Percentiles rank a stretch among this genome's conserved stretches.
phyloP scores from a whole-genome alignment of 1,139 yeast species.

The Scheffersomyces cryptocercus region DNA sequence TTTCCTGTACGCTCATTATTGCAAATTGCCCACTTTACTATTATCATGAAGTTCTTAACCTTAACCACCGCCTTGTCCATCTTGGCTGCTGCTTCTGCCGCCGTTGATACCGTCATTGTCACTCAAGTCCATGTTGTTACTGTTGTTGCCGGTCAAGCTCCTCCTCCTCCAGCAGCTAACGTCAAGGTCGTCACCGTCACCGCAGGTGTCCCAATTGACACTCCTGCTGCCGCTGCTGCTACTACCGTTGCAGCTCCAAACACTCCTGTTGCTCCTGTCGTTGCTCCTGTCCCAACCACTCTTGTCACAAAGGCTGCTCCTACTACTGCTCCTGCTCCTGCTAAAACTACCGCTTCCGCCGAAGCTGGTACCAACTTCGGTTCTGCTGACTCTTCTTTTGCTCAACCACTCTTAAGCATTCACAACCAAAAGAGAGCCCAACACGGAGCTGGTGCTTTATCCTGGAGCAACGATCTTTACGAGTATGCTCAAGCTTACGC shows the following conservation, averaged over 20 bases:
- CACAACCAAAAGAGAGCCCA: conserved; percentile 71
- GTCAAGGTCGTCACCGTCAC: conserved; percentile 4
- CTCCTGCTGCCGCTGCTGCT: background rate
- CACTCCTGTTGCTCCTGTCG: conserved; percentile 1
- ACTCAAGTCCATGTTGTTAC: conserved; percentile 27
- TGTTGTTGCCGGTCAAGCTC: conserved; percentile 13
- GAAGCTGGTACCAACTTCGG: conserved; percentile 5
- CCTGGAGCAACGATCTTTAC: conserved; percentile 68
- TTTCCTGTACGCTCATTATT: no score
- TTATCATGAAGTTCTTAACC: conserved; percentile 18
- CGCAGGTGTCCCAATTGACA: background rate
- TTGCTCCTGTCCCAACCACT: conserved; percentile 2
- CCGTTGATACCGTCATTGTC: conserved; percentile 24
- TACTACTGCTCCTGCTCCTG: conserved; percentile 5
- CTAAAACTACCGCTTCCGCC: conserved; percentile 8
- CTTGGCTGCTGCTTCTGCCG: conserved; percentile 13
- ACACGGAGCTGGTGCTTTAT: conserved; percentile 59
- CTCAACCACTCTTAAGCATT: conserved; percentile 46
- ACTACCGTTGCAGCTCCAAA: background rate
- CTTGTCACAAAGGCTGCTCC: conserved; percentile 3
- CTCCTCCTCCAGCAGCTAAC: background rate
- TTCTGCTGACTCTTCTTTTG: conserved; percentile 31
- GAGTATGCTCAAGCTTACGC: conserved; percentile 72
- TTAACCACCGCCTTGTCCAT: conserved; percentile 17
- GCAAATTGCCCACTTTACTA: background rate